Conservation (phyloP, 176 grass and related monocot species). For the Rhynchospora breviuscula region DNA sequence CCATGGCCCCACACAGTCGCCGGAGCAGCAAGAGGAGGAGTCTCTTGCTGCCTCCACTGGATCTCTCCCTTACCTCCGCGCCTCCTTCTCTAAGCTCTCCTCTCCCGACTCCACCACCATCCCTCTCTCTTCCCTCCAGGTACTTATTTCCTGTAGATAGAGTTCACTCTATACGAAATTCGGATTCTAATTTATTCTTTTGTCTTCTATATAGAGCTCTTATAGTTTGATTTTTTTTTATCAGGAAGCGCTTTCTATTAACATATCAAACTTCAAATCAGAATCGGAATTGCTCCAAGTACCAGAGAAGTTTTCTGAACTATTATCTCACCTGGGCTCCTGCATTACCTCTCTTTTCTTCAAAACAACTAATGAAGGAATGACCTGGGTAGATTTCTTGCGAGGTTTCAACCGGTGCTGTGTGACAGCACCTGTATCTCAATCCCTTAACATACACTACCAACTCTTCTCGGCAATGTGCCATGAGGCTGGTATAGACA, state of each 20-base stretch:
- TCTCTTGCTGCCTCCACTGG: constrained; percentile 51
- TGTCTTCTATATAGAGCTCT: not conserved
- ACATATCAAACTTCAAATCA: constrained; percentile 28
- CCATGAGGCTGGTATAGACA: constrained; percentile 20
- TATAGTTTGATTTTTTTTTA: not conserved
- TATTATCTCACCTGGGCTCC: constrained; percentile 39
- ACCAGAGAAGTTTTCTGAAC: constrained; percentile 35
- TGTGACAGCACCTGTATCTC: constrained; percentile 47
- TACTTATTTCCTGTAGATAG: constrained; percentile 4
- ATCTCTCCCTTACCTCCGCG: constrained; percentile 47
- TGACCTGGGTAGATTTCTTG: constrained; percentile 55
- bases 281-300: constrained; percentile 32
- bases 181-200: not conserved
- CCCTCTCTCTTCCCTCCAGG: constrained; percentile 42
- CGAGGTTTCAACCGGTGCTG: constrained; percentile 76
- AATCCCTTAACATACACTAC: constrained; percentile 50
- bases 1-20: constrained; percentile 22
- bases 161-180: not conserved
- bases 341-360: constrained; percentile 63
- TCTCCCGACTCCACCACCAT: constrained; percentile 9
- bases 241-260: constrained; percentile 34
- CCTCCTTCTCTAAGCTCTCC: constrained; percentile 48
- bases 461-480: constrained; percentile 54
- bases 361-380: not conserved
- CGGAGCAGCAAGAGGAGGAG: constrained; percentile 63